Conservation (phyloP, 768 basidiomycete genomes). For the Phylloporus rhodoxanthus region DNA sequence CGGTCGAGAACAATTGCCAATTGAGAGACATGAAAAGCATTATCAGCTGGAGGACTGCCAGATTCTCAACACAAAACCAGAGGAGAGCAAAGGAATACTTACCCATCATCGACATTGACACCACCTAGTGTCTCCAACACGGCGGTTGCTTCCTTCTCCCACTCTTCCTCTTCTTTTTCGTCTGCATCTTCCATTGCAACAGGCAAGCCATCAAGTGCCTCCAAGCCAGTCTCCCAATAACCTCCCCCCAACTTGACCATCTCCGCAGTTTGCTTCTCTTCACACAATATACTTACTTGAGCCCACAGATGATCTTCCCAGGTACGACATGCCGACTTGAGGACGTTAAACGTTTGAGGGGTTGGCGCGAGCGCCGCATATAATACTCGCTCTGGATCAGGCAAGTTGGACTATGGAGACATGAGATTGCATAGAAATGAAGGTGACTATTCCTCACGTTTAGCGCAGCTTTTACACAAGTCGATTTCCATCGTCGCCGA, state of each 20-base stretch:
- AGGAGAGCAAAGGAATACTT: constrained; percentile 9
- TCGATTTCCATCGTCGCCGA: constrained; percentile 80
- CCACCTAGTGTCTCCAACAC: constrained; percentile 54
- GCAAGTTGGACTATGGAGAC: constrained; percentile 43
- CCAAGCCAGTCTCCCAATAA: constrained; percentile 72
- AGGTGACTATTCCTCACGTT: constrained; percentile 43
- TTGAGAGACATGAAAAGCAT: constrained; percentile 81
- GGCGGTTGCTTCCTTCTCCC: constrained; percentile 58
- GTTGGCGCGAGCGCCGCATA: constrained; percentile 82
- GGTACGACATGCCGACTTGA: constrained; percentile 71
- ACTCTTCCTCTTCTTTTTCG: constrained; percentile 45
- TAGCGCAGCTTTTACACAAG: constrained; percentile 72
- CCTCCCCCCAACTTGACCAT: constrained; percentile 59
- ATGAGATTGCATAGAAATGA: constrained; percentile 2
- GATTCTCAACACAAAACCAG: constrained; percentile 1
- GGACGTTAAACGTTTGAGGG: constrained; percentile 54
- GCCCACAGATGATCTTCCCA: constrained; percentile 99
- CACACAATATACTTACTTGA: constrained; percentile 71
- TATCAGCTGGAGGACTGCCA: constrained; percentile 52
- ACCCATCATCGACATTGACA: constrained; percentile 64
- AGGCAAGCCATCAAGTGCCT: constrained; percentile 38
- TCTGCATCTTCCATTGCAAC: constrained; percentile 25
- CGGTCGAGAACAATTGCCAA: constrained; percentile 68
- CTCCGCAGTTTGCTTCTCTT: constrained; percentile 70
- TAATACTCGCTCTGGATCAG: constrained; percentile 73